phyloP scores from a whole-genome alignment of 176 grass and related monocot species.

The Triticum turgidum region DNA sequence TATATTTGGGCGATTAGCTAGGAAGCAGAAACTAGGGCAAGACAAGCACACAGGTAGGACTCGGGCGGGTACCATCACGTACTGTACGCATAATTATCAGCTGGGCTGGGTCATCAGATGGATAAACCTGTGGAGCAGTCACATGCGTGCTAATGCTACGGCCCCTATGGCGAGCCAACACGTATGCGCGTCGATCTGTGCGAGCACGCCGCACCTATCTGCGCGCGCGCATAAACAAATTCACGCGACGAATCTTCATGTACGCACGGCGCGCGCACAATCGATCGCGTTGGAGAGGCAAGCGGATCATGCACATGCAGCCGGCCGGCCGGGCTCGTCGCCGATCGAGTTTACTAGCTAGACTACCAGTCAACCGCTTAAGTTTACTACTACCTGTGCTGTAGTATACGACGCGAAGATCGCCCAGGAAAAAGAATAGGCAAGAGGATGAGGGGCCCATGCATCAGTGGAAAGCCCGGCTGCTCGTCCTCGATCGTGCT shows the following conservation, averaged over 20 bases:
- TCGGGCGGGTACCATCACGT: background rate
- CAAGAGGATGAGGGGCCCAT: no score
- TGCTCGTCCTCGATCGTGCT: no score
- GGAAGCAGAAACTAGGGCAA: background rate
- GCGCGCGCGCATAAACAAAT: background rate
- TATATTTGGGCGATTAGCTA: background rate
- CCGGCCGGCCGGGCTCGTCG: background rate
- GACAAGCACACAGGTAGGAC: background rate
- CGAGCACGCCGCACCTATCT: background rate
- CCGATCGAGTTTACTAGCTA: background rate
- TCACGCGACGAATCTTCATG: background rate
- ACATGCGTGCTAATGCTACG: background rate
- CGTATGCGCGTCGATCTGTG: background rate
- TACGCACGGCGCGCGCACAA: constrained; percentile 1
- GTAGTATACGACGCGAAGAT: no score
- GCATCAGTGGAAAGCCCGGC: no score
- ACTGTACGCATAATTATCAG: background rate
- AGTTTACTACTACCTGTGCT: no score
- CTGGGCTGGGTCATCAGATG: background rate
- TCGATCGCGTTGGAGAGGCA: background rate
- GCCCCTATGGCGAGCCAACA: background rate
- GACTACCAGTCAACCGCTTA: background rate
- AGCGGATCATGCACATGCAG: background rate
- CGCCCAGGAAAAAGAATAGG: no score
- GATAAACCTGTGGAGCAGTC: background rate